Conservation (phyloP, 2,329 filamentous ascomycete genomes). For the Sclerotinia glacialis region DNA sequence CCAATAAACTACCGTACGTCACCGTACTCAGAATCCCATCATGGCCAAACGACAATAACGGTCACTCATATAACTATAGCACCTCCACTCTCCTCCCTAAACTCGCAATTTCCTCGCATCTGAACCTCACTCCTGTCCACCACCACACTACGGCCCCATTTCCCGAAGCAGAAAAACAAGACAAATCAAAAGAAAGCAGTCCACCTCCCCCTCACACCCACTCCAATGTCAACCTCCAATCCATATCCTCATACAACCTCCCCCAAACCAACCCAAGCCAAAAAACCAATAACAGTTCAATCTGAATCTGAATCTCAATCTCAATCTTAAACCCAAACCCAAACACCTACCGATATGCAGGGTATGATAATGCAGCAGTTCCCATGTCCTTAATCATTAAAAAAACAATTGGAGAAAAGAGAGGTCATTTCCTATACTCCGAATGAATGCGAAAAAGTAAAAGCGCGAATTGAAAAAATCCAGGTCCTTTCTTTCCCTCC, state of each 20-base stretch:
- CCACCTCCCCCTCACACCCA: background rate
- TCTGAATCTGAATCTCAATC: conserved; percentile 1
- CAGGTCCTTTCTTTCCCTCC: background rate
- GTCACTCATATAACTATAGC: background rate
- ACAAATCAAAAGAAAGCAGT: background rate
- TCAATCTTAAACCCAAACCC: background rate
- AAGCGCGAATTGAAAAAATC: background rate
- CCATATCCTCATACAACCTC: background rate
- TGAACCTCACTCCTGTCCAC: background rate
- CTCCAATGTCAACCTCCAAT: background rate
- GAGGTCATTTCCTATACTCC: conserved; percentile 9
- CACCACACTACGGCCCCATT: background rate
- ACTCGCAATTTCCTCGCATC: background rate
- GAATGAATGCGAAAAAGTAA: conserved; percentile 11
- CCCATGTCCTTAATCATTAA: conserved; percentile 17
- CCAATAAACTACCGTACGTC: background rate
- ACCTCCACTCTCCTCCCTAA: background rate
- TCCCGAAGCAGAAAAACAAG: background rate
- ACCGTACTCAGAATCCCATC: background rate
- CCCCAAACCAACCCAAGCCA: background rate
- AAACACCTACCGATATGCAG: conserved; percentile 16
- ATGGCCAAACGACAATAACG: background rate
- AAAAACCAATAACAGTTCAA: background rate
- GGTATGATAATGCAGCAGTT: conserved; percentile 18
- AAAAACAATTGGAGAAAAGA: background rate